Evolutionary conservation across 768 basidiomycete genomes (phyloP).

Genomic region (Phallus indusiatus): DNA sequence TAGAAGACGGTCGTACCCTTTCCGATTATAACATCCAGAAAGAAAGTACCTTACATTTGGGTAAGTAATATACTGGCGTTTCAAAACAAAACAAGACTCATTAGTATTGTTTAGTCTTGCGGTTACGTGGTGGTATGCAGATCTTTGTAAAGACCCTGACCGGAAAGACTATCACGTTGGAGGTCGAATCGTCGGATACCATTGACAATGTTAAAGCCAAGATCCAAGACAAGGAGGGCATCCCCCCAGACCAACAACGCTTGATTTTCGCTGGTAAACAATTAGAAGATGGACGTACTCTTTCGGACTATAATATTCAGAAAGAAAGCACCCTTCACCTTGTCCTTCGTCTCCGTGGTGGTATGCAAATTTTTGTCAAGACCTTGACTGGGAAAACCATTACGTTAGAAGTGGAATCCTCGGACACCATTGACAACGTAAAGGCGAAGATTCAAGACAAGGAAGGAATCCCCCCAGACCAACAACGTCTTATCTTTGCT

Average conservation of each 20-base stretch:
- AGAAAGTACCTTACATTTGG: constrained; percentile 82
- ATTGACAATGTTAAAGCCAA: constrained; percentile 86
- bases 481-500: constrained; percentile 80
- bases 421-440: constrained; percentile 68
- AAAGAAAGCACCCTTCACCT: constrained; percentile 54
- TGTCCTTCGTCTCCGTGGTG: constrained; percentile 35
- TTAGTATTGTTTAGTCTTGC: constrained; percentile 40
- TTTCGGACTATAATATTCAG: constrained; percentile 44
- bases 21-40: constrained; percentile 66
- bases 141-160: constrained; percentile 20
- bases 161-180: constrained; percentile 47
- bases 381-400: constrained; percentile 51
- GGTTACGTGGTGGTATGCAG: constrained; percentile 68
- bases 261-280: constrained; percentile 80
- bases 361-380: constrained; percentile 36
- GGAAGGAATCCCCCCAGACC: constrained; percentile 71
- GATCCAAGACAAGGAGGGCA: constrained; percentile 91
- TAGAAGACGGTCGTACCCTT: constrained; percentile 39
- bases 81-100: constrained; percentile 13
- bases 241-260: constrained; percentile 72
- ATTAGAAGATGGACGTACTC: constrained; percentile 47
- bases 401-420: constrained; percentile 65
- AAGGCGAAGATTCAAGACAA: constrained; percentile 74
- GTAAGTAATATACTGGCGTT: constrained; percentile 11
- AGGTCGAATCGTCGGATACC: constrained; percentile 80